Percentiles rank a stretch among this genome's conserved stretches.
These are phyloP conservation scores for Xerocomellus chrysenteron DNA, from an alignment of 768 basidiomycete species.

Conservation along the genomic window DNA sequence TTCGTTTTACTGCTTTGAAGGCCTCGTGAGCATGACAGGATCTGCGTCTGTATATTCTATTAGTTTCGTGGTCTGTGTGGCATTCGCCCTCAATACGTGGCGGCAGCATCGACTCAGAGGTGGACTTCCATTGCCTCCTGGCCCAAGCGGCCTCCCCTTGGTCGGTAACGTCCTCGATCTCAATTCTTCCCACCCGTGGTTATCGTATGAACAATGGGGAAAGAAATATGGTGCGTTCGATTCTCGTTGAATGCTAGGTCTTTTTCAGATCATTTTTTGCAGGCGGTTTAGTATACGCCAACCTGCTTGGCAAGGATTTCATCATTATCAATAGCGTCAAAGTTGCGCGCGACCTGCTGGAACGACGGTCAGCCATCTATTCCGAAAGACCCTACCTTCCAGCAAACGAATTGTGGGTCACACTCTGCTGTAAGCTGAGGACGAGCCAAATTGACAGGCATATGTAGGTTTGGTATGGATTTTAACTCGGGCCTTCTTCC, in stretches of 20 bases:
- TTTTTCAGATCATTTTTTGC: background rate
- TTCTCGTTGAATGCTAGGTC: background rate
- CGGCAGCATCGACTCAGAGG: constrained; percentile 5
- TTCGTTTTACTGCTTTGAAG: background rate
- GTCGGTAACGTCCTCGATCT: constrained; percentile 26
- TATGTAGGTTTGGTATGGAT: constrained; percentile 29
- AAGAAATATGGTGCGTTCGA: constrained; percentile 28
- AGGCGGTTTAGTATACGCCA: constrained; percentile 28
- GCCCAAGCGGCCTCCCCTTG: constrained; percentile 47
- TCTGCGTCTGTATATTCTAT: constrained; percentile 1
- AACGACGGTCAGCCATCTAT: constrained; percentile 27
- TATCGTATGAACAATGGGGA: constrained; percentile 35
- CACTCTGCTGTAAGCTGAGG: background rate
- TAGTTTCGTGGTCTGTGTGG: constrained; percentile 3
- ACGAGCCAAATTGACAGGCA: background rate
- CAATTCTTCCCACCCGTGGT: constrained; percentile 27
- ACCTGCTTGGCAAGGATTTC: constrained; percentile 28
- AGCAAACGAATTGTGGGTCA: constrained; percentile 19
- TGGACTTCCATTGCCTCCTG: constrained; percentile 43
- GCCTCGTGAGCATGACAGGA: background rate
- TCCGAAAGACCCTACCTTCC: constrained; percentile 27
- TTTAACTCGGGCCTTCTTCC: constrained; percentile 30
- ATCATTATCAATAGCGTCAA: constrained; percentile 25
- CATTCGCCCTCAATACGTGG: constrained; percentile 15
- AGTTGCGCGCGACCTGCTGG: constrained; percentile 25